phyloP scores from a whole-genome alignment of 179 eudicot genomes.

The Gypsophila paniculata region DNA sequence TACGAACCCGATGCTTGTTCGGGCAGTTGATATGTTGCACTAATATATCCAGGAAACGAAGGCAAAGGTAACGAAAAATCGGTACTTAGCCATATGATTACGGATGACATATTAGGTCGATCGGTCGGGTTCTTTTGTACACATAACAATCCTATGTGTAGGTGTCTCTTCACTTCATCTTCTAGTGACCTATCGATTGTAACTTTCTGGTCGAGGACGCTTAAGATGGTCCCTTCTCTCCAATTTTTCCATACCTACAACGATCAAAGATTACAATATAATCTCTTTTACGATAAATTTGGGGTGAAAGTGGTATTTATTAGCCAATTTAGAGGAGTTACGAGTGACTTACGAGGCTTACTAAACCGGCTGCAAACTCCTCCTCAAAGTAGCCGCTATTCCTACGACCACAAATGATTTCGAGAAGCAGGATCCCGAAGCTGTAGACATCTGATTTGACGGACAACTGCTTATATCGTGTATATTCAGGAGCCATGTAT shows the following conservation, averaged over 20 bases:
- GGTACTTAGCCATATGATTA: conserved; percentile 13
- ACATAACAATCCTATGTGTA: conserved; percentile 23
- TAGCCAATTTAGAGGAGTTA: background rate
- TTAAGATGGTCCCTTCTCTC: conserved; percentile 19
- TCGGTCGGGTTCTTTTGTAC: conserved; percentile 17
- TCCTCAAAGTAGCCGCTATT: conserved; percentile 14
- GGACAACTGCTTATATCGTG: conserved; percentile 5
- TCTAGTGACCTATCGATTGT: background rate
- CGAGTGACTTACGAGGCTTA: conserved; percentile 6
- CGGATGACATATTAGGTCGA: conserved; percentile 21
- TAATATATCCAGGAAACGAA: conserved; percentile 19
- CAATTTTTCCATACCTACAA: conserved; percentile 22
- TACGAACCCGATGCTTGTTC: conserved; percentile 6
- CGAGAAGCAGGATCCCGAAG: conserved; percentile 17
- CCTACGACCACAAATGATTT: conserved; percentile 17
- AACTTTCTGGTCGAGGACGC: conserved; percentile 12
- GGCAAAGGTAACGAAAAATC: background rate
- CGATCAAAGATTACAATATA: background rate
- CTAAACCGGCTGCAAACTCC: conserved; percentile 17
- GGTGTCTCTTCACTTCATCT: conserved; percentile 1
- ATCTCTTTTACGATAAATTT: background rate
- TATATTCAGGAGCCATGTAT: conserved; percentile 25
- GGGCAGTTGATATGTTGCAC: conserved; percentile 15
- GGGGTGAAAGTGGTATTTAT: background rate
- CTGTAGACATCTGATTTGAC: conserved; percentile 25